Evolutionary conservation across 495 filamentous ascomycete species (phyloP).

Genomic region (Hypoxylon rickii): DNA sequence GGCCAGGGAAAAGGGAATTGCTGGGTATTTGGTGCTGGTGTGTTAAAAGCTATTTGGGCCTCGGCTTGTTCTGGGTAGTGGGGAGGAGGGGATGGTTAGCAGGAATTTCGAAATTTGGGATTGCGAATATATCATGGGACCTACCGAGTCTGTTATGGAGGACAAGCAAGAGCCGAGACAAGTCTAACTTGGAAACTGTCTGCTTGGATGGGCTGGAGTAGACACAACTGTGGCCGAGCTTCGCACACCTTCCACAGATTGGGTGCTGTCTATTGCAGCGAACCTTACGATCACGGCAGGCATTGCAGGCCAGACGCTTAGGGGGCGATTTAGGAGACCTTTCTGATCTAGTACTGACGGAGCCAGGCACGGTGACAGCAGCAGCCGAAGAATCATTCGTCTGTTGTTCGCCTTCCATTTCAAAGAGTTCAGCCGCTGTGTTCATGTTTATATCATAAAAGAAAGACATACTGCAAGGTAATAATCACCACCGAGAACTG

Average conservation of each 20-base stretch:
- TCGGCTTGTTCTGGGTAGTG: constrained; percentile 17
- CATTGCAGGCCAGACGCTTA: constrained; percentile 30
- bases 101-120: too few species aligned
- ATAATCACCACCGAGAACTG: neutral
- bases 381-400: neutral
- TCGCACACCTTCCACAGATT: constrained; percentile 42
- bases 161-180: constrained; percentile 7
- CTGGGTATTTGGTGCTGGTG: neutral
- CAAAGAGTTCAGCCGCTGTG: neutral
- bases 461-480: constrained; percentile 1
- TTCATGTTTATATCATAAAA: constrained; percentile 2
- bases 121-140: neutral
- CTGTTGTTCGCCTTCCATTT: neutral
- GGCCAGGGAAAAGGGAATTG: constrained; percentile 2
- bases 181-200: constrained; percentile 13
- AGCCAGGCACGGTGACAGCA: neutral
- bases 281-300: constrained; percentile 45
- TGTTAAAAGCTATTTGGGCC: constrained; percentile 13
- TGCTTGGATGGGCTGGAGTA: constrained; percentile 19
- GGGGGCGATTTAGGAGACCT: neutral
- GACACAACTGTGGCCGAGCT: constrained; percentile 16
- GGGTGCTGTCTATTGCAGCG: constrained; percentile 44
- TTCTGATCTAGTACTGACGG: neutral
- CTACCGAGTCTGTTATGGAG: constrained; percentile 21
- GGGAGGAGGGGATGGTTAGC: too few species aligned